Conservation (phyloP, 2,329 filamentous ascomycete species). For the Calonectria henricotiae region DNA sequence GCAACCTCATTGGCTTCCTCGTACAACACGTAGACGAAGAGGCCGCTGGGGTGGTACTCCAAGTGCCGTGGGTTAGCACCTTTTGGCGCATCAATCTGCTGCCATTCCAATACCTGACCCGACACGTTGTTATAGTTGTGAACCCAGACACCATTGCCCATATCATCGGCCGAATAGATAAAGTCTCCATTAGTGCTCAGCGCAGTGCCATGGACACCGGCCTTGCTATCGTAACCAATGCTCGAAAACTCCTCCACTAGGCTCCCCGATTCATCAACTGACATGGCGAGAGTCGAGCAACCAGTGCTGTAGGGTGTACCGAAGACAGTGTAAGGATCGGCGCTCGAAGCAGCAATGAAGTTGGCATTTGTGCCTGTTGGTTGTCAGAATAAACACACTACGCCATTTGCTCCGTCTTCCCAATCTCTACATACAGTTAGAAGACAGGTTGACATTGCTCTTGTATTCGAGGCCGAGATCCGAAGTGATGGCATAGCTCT, state of each 20-base stretch:
- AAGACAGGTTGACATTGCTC: constrained; percentile 23
- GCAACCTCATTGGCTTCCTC: constrained; percentile 26
- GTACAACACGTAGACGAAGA: constrained; percentile 24
- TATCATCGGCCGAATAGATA: constrained; percentile 40
- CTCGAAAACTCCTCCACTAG: constrained; percentile 15
- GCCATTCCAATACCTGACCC: constrained; percentile 13
- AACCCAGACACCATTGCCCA: constrained; percentile 40
- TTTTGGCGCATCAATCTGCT: constrained; percentile 16
- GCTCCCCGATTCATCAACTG: constrained; percentile 24
- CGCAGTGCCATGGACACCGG: constrained; percentile 33
- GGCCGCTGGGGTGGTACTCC: constrained; percentile 20
- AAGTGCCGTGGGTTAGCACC: constrained; percentile 29
- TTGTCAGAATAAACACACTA: not conserved
- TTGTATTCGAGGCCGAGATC: constrained; percentile 25
- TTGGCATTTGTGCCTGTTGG: constrained; percentile 24
- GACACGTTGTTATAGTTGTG: constrained; percentile 33
- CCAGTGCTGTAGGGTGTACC: constrained; percentile 37
- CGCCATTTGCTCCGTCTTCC: not conserved
- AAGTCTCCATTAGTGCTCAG: constrained; percentile 34
- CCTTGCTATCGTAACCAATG: constrained; percentile 17
- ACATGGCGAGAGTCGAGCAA: constrained; percentile 35
- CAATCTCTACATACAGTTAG: constrained; percentile 15
- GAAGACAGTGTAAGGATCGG: constrained; percentile 35
- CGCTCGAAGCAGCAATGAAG: constrained; percentile 17
- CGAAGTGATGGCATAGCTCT: constrained; percentile 23